Evolutionary conservation across 1,284 basidiomycete genomes (phyloP).

Genomic region (Inonotus obliquus): DNA sequence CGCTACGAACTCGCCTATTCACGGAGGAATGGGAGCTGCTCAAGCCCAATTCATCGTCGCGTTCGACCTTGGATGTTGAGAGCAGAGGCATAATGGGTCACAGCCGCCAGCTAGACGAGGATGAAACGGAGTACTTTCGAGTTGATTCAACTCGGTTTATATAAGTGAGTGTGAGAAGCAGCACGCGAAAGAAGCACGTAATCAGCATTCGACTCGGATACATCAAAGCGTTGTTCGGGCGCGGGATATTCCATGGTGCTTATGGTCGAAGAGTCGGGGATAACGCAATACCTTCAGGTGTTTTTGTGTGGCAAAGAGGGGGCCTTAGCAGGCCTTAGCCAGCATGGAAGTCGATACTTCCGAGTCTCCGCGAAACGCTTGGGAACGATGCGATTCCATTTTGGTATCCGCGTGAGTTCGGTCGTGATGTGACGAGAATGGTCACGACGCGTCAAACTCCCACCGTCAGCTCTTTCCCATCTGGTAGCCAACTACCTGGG

Average conservation of each 20-base stretch:
- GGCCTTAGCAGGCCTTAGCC: too few species aligned
- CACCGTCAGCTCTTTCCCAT: conserved; percentile 19
- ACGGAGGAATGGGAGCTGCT: background rate
- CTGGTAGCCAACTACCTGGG: too few species aligned
- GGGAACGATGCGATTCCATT: too few species aligned
- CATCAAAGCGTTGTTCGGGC: too few species aligned
- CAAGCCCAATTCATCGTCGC: background rate
- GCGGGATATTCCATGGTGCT: too few species aligned
- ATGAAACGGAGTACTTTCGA: background rate
- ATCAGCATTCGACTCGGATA: background rate
- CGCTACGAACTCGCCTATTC: background rate
- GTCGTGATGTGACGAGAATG: background rate
- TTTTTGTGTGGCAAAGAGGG: too few species aligned
- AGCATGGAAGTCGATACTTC: too few species aligned
- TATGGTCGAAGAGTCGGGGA: too few species aligned
- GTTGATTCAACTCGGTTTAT: background rate
- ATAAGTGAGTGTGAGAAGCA: background rate
- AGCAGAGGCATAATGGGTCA: background rate
- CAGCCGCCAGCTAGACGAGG: background rate
- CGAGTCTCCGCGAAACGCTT: too few species aligned
- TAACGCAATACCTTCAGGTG: too few species aligned
- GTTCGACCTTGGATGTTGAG: background rate
- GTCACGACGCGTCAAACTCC: background rate
- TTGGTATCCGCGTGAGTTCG: too few species aligned
- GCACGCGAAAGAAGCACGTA: background rate